Base-by-base conservation (phyloP, 345 rosid species). In the Lepidium africanum region DNA sequence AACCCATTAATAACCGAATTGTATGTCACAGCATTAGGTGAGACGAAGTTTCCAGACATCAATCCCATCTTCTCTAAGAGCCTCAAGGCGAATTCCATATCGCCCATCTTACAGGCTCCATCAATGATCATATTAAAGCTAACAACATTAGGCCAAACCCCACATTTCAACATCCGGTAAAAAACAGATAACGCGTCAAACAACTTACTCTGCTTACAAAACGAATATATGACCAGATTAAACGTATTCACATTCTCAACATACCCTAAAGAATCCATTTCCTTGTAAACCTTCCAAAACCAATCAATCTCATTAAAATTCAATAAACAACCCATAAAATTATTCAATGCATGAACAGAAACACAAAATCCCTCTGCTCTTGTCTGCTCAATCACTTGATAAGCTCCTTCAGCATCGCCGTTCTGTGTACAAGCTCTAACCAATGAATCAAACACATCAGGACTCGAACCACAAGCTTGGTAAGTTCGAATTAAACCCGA, bases 51-150 rank as follows among this genome's bases (percentile, higher is more conserved):
- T 5, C 59, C 67, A 0, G 89, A 83, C 85, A 86, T 80, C 4
- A 67, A 45, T 80, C 80, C 72, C 81, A 86, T 80, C 75, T 81
- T 86, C 67, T 57, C 48, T 15, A 76, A 38, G 14, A 85, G 78
- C 71, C 58, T 60, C 73, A 77, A 59, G 40, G 86, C 82, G 9
- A 81, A 70, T 21, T 47, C 69, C 81, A 85, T 70, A 47, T 77
- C 81, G 6, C 79, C 81, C 1, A 42, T 61, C 76, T 71, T 77
- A 61, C 81, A 81, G 74, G 86, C 83, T 72, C 82, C 88, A 82
- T 83, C 84, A 14, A 89, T 80, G 10, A 86, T 85, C 88, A 86
- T 78, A 59, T 85, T 89, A 71, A 84, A 83, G 63, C 85, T 82
- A 72, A 86, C 86, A 80, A 81, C 82, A 70, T 89, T 86, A 58